phyloP scores from a whole-genome alignment of 306 rosid genomes.

The Gastrolobium bilobum region DNA sequence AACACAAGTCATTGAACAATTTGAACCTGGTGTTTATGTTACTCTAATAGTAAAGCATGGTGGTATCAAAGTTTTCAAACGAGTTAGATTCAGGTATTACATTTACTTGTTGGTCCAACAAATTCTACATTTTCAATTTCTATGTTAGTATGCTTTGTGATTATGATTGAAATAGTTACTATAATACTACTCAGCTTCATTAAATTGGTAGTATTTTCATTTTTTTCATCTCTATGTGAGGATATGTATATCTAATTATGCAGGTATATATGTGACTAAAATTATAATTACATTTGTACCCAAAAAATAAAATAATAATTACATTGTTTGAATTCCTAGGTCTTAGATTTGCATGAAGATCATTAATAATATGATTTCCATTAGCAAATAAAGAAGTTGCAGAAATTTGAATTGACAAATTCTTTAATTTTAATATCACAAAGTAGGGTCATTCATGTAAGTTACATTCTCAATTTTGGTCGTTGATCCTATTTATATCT shows the following conservation, averaged over 20 bases:
- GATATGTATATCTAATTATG: conserved; percentile 5
- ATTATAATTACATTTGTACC: neutral
- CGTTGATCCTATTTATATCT: too few relatives aligned
- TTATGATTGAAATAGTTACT: neutral
- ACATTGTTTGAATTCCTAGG: neutral
- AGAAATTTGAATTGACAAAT: neutral
- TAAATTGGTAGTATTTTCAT: neutral
- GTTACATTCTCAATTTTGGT: too few relatives aligned
- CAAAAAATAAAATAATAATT: neutral
- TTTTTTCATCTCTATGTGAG: neutral
- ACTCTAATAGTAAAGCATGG: conserved; percentile 59
- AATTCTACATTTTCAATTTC: conserved; percentile 28
- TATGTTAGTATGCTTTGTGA: neutral
- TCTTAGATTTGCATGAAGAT: neutral
- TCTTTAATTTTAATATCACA: neutral
- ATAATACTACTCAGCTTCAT: neutral
- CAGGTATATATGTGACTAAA: neutral
- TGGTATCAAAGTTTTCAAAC: conserved; percentile 68
- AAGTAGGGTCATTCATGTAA: too few relatives aligned
- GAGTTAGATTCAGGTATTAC: conserved; percentile 91
- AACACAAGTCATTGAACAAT: conserved; percentile 75
- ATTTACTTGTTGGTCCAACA: conserved; percentile 7
- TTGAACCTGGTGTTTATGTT: conserved; percentile 91
- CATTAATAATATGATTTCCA: neutral
- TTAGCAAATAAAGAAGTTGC: neutral